Evolutionary conservation across 768 basidiomycete species (phyloP), one percentile per base, ranked within the genome.

Genomic region (Amanita muscaria): DNA sequence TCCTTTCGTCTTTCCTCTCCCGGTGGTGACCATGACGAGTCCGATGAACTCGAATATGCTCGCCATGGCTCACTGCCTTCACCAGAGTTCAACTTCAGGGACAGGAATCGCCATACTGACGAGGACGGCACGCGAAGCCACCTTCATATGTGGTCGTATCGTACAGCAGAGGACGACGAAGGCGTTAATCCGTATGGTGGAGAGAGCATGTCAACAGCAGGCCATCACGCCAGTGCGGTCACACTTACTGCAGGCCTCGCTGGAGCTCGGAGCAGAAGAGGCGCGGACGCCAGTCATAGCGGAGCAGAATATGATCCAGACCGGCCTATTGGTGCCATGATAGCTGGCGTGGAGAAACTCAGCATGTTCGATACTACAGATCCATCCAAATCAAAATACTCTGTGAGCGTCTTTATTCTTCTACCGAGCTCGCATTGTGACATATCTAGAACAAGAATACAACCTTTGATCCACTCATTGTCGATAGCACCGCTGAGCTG

Each of bases 281-380:
- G 29, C 16, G 36, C 44, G 31, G 80, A 85, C 52, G 53, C 61
- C 39, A 71, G 79, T 53, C 56, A 84, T 41, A 85, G 80, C 59
- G 85, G 80, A 30, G 82, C 82, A 32, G 88, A 91, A 56, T 91
- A 86, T 50, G 88, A 91, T 58, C 88, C 88, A 3, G 88, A 91
- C 25, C 69, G 88, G 16, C 84, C 85, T 1, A 59, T 90, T 24
- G 73, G 82, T 49, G 74, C 77, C 19, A 83, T 90, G 59, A 74
- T 89, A 42, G 77, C 74, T 22, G 76, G 76, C 42, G 77, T 74
- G 15, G 69, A 73, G 46, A 73, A 69, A 51, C 62, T 78, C 49
- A 80, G 75, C 58, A 66, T 76, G 51, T 73, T 80, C 43, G 76
- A 77, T 11, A 19, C 25, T 12, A 56, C 64, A 33, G 74, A 80